Conservation (phyloP, 352 stramenopile species). For the Globisporangium camurandrum region DNA sequence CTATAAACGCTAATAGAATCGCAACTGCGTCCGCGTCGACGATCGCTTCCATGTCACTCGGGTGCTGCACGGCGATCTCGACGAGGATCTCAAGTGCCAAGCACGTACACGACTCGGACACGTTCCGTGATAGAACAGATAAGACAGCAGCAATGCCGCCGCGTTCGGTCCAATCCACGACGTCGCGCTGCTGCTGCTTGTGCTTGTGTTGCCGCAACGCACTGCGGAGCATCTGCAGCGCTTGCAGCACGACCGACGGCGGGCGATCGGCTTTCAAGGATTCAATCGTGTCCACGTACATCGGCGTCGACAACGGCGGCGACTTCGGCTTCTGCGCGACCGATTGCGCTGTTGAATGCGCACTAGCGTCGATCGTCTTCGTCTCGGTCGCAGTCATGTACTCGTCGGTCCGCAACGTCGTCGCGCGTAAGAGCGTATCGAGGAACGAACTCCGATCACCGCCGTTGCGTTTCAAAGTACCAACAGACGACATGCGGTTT, state of each 20-base stretch:
- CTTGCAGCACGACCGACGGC: conserved; percentile 17
- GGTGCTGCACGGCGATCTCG: conserved; percentile 23
- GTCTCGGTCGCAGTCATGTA: conserved; percentile 16
- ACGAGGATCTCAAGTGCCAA: conserved; percentile 33
- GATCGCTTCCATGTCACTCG: conserved; percentile 30
- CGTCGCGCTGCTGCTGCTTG: no score
- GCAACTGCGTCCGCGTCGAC: conserved; percentile 38
- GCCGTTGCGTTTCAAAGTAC: not conserved
- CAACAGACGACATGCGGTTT: conserved; percentile 9
- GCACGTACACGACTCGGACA: conserved; percentile 28
- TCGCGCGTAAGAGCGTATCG: conserved; percentile 10
- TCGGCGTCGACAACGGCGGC: conserved; percentile 7
- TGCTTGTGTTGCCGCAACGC: conserved; percentile 19
- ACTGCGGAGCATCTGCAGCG: conserved; percentile 24
- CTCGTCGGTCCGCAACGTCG: conserved; percentile 8
- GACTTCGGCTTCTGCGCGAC: not conserved
- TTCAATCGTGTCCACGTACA: conserved; percentile 11
- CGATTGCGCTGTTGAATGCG: not conserved
- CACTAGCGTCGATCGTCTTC: not conserved
- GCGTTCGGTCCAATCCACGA: conserved; percentile 25
- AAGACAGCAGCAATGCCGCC: conserved; percentile 35
- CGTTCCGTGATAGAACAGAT: conserved; percentile 30
- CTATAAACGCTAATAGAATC: conserved; percentile 35
- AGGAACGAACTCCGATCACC: conserved; percentile 12
- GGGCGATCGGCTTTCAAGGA: conserved; percentile 1